Base-by-base conservation (phyloP, 164 flowering plant species). In the Vitis amurensis region DNA sequence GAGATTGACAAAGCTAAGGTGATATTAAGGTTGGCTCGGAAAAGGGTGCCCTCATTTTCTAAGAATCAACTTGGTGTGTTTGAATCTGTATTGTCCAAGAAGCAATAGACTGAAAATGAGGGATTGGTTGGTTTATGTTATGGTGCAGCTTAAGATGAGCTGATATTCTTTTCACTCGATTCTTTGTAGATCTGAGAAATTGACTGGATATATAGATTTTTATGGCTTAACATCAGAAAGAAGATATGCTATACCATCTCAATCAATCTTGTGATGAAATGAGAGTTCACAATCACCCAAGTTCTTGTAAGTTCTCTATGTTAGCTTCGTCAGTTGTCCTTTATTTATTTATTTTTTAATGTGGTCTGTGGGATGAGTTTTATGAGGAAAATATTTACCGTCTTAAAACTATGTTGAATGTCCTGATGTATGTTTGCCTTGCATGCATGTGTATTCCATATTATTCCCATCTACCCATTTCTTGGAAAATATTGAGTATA, bases 41-140 rank as follows among this genome's bases (percentile, higher is more conserved):
- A 70, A 76, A 85, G 87, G 73, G 75, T 73, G 44, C 97, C 93
- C 71, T 87, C 87, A 47, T 87, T 79, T 74, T 62, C 86, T 11
- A 47, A 17, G 7, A 71, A 68, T 47, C 86, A 85, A 37, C 50
- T 88, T 72, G 59, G 47, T 15, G 52, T 66, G 23, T 77, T 88
- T 67, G 73, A 81, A 63, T 74, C 80, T 57, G 69, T 74, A 19
- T 61, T 78, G n/a, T 68, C 68, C 11, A 63, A 53, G 65, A 66
- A 53, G 31, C 47, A 67, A 50, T 47, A 58, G 70, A 74, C 4
- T 47, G 56, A 44, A 50, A 51, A 50, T 8, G 7, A 2, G n/a
- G 14, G 13, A 27, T 16, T 50, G 10, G 49, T n/a, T 62, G 29
- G 27, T 17, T 67, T 19, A 47, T 68, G 71, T 37, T n/a, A 64